Evolutionary conservation across 1,284 basidiomycete species (phyloP), one percentile per base, ranked within the genome.

Genomic region (Boletus hoseneyae): DNA sequence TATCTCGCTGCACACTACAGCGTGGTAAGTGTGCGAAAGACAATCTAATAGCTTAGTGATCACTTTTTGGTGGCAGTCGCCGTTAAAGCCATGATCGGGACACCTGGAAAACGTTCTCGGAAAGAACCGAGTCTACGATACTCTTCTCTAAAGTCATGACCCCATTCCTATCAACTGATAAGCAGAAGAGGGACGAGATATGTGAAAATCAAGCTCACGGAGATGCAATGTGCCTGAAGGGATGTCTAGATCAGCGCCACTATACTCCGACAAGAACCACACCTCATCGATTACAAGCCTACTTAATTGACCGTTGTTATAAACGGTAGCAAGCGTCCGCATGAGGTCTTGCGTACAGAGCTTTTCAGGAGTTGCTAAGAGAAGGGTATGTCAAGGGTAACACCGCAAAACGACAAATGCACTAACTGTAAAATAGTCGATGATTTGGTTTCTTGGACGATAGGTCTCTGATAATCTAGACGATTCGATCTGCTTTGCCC

Each of bases 11-110:
- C 7, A 93, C 87, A 35, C 83, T 87, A 52, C 8, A 39, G 9
- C 50, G 49, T n/a, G 9, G 25, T 50, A 16, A 48, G 53, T 13
- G 9, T 35, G 8, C 4, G 21, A 16, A 25, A 29, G 42, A 37
- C 2, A 39, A 29, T 13, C 29, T 18, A 25, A 42, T 23, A 34
- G 12, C 8, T 38, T 3, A 1, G 11, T 15, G 45, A 73, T 43
- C 59, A 88, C 87, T 65, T 67, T 44, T 75, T 64, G 10, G 85
- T 90, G 3, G 88, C 87, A 8, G 85, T 88, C 0, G 88, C 86
- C 1, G 88, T 90, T n/a, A 90, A 68, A 6, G 87, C 87, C 78
- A 91, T 93, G 54, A 94, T 85, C 0, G 91, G 91, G 0, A 93
- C 78, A 45, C 75, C 72, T 0, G 80, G 81, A 61, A 84, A 93